These are phyloP conservation scores for Grigorovia transvaalensis DNA, from an alignment of 805 yeast species.

Conservation along the genomic window DNA sequence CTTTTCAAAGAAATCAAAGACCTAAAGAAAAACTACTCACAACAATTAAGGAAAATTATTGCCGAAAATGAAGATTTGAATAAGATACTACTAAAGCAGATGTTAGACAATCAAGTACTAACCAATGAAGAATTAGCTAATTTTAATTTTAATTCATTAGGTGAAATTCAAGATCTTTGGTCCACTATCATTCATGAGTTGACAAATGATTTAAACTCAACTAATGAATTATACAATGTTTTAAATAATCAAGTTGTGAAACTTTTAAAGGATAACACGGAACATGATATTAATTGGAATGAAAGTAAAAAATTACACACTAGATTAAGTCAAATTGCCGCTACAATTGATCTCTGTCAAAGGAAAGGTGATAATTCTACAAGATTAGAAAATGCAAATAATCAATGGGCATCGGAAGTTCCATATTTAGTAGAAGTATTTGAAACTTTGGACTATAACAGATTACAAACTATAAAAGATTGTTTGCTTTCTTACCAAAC, in stretches of 20 bases:
- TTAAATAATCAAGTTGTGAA: constrained; percentile 46
- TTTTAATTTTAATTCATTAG: constrained; percentile 40
- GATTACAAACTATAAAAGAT: constrained; percentile 53
- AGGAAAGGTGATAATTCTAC: constrained; percentile 31
- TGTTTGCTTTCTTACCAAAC: constrained; percentile 58
- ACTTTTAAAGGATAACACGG: constrained; percentile 43
- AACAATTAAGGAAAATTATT: constrained; percentile 33
- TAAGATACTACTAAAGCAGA: constrained; percentile 25
- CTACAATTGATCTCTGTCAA: constrained; percentile 31
- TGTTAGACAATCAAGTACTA: constrained; percentile 32
- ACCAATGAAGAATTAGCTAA: constrained; percentile 38
- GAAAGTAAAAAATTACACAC: constrained; percentile 41
- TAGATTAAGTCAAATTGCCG: constrained; percentile 36
- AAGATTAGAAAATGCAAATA: constrained; percentile 37
- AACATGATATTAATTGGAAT: constrained; percentile 44
- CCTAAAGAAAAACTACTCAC: constrained; percentile 37
- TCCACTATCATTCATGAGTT: constrained; percentile 32
- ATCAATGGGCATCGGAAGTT: constrained; percentile 68
- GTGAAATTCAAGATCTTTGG: constrained; percentile 38
- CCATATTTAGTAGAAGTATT: constrained; percentile 67
- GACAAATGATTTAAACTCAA: constrained; percentile 38
- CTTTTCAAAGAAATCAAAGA: constrained; percentile 48
- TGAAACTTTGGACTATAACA: constrained; percentile 57
- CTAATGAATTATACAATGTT: constrained; percentile 36
- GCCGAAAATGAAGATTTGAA: constrained; percentile 28